A percentile compares a stretch with the other conserved stretches of the same genome.
phyloP scores from a whole-genome alignment of 108 stramenopile species.

The Fragilaria crotonensis region DNA sequence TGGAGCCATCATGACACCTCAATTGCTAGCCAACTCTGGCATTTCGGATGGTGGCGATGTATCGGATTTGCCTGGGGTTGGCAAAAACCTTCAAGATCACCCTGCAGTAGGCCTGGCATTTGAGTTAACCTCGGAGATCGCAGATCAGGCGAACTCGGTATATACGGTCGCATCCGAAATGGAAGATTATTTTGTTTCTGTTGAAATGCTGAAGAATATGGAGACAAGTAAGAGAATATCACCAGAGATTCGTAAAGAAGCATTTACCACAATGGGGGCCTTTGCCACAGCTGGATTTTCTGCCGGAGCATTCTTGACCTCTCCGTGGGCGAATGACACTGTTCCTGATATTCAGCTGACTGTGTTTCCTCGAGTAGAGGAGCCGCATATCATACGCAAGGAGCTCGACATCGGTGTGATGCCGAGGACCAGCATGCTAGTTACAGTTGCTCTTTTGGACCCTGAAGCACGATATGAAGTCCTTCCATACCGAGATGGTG shows the following conservation, averaged over 20 bases:
- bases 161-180: slow-evolving; percentile 12
- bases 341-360: slow-evolving; percentile 17
- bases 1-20: slow-evolving; percentile 60
- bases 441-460: slow-evolving; percentile 19
- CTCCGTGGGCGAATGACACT: slow-evolving; percentile 9
- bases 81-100: slow-evolving; percentile 56
- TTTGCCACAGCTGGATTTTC: slow-evolving; percentile 21
- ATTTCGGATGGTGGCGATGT: slow-evolving; percentile 36
- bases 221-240: slow-evolving; percentile 2
- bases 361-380: slow-evolving; percentile 13
- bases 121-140: slow-evolving; percentile 4
- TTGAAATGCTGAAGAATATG: not conserved
- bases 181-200: slow-evolving; percentile 15
- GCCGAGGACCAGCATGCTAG: not conserved
- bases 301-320: slow-evolving; percentile 15
- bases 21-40: slow-evolving; percentile 53
- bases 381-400: too few relatives aligned
- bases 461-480: slow-evolving; percentile 19
- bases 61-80: slow-evolving; percentile 35
- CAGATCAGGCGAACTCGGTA: slow-evolving; percentile 5
- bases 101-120: slow-evolving; percentile 7
- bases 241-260: not conserved
- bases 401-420: too few relatives aligned
- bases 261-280: slow-evolving; percentile 1
- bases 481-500: not conserved